Percentiles rank a stretch among this genome's conserved stretches.
These are phyloP conservation scores for Limnomonas spitsbergensis DNA, from an alignment of 139 green algal genomes.

Conservation along the genomic window DNA sequence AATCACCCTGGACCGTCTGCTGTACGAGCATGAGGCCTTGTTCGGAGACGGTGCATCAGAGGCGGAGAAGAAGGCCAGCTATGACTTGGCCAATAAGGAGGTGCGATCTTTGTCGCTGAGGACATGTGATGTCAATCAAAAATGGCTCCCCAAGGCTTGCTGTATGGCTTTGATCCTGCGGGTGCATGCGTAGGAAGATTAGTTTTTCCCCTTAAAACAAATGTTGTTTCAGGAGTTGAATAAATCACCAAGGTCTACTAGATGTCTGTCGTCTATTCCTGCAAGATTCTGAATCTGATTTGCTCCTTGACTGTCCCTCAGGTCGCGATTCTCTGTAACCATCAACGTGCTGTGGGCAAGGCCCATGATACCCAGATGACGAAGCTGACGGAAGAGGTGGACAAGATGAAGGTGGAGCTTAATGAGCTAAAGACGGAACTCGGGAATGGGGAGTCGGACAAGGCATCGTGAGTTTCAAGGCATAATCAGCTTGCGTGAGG, in stretches of 20 bases:
- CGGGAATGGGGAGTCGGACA: conserved; percentile 56
- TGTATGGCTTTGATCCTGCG: too few species aligned
- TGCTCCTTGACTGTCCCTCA: conserved; percentile 35
- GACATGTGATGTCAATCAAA: too few species aligned
- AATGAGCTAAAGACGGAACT: conserved; percentile 65
- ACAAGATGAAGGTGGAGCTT: conserved; percentile 49
- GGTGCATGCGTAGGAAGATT: too few species aligned
- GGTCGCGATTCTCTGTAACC: conserved; percentile 98
- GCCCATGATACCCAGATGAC: conserved; percentile 81
- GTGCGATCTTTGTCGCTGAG: conserved; percentile 31
- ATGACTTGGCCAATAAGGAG: conserved; percentile 98
- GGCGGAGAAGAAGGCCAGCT: conserved; percentile 80
- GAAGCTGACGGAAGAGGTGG: conserved; percentile 43
- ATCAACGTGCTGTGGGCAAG: conserved; percentile 90
- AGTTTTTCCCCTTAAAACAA: too few species aligned
- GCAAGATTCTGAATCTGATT: too few species aligned
- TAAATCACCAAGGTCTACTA: too few species aligned
- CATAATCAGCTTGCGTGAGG: too few species aligned
- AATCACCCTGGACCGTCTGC: conserved; percentile 85
- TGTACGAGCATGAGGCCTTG: conserved; percentile 55
- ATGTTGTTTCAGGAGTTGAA: too few species aligned
- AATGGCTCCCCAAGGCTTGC: too few species aligned
- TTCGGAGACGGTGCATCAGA: conserved; percentile 30
- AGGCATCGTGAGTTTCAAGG: conserved; percentile 30
- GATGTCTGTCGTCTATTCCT: too few species aligned